Evolutionary conservation across 306 rosid genomes (phyloP).

Genomic region (Fragaria ananassa): DNA sequence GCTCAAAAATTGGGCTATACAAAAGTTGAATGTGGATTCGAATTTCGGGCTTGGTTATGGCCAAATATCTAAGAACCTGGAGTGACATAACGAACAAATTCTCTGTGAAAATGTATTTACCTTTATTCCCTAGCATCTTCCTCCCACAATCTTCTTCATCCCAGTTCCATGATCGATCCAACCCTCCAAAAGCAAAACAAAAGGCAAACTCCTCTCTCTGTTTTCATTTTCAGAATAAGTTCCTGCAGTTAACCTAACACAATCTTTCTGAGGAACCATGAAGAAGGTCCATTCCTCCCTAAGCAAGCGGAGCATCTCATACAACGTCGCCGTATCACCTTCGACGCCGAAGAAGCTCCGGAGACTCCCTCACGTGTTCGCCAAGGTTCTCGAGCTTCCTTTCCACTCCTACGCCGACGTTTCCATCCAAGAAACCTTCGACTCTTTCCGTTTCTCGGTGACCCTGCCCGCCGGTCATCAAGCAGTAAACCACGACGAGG

Average conservation of each 20-base stretch:
- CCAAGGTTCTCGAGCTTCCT: conserved; percentile 51
- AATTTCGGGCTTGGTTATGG: background rate
- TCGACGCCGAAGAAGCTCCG: conserved; percentile 36
- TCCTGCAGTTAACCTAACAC: background rate
- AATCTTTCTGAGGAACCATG: background rate
- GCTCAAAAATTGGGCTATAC: background rate
- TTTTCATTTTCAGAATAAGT: background rate
- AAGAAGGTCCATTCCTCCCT: conserved; percentile 25
- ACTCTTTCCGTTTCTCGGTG: conserved; percentile 38
- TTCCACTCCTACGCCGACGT: conserved; percentile 45
- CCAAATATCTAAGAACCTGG: background rate
- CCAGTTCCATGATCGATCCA: background rate
- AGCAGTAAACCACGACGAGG: background rate
- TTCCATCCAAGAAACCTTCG: conserved; percentile 39
- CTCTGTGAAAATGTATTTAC: background rate
- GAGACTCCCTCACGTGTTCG: conserved; percentile 56
- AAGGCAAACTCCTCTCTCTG: background rate
- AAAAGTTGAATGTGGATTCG: background rate
- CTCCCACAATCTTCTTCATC: background rate
- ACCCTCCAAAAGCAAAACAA: background rate
- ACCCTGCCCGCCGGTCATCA: background rate
- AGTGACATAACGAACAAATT: conserved; percentile 1
- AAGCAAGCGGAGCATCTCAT: conserved; percentile 25
- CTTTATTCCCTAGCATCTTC: background rate
- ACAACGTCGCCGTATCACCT: conserved; percentile 26